A percentile compares a stretch with the other conserved stretches of the same genome.
These are phyloP conservation scores for Ophiosphaerella narmari DNA, from an alignment of 2,329 filamentous ascomycete genomes.

Conservation along the genomic window DNA sequence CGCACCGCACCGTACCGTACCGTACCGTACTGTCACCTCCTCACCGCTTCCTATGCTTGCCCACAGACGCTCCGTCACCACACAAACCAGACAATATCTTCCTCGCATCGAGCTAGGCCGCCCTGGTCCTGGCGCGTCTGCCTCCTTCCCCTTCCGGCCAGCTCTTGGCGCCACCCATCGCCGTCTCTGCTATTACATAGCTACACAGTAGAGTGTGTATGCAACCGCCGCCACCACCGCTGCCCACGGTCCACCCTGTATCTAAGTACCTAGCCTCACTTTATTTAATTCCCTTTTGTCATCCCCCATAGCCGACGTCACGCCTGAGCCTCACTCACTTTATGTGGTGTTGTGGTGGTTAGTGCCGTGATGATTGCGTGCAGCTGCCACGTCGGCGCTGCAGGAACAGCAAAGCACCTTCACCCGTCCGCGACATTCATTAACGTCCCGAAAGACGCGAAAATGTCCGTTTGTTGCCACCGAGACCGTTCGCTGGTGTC, in stretches of 20 bases:
- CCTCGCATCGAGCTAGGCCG: background rate
- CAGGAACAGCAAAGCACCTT: conserved; percentile 43
- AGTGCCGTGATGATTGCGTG: conserved; percentile 19
- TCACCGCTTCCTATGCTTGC: conserved; percentile 2
- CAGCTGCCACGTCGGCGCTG: conserved; percentile 45
- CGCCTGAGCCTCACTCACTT: conserved; percentile 15
- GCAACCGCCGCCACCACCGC: conserved; percentile 4
- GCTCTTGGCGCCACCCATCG: conserved; percentile 1
- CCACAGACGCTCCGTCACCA: background rate
- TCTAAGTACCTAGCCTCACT: conserved; percentile 13
- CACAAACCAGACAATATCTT: background rate
- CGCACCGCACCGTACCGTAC: background rate
- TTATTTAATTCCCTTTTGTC: conserved; percentile 8
- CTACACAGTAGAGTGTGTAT: background rate
- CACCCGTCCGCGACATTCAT: conserved; percentile 28
- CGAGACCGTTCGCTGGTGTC: conserved; percentile 15
- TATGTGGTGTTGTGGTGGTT: conserved; percentile 10
- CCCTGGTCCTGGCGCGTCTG: background rate
- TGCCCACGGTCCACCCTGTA: conserved; percentile 17
- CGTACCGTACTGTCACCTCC: background rate
- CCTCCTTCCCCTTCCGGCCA: background rate
- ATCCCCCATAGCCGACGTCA: conserved; percentile 14
- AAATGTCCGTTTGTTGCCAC: conserved; percentile 37
- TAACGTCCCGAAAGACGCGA: conserved; percentile 33
- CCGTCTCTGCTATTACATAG: no score